phyloP scores from a whole-genome alignment of 768 basidiomycete species.

The Phaeotremella skinneri region DNA sequence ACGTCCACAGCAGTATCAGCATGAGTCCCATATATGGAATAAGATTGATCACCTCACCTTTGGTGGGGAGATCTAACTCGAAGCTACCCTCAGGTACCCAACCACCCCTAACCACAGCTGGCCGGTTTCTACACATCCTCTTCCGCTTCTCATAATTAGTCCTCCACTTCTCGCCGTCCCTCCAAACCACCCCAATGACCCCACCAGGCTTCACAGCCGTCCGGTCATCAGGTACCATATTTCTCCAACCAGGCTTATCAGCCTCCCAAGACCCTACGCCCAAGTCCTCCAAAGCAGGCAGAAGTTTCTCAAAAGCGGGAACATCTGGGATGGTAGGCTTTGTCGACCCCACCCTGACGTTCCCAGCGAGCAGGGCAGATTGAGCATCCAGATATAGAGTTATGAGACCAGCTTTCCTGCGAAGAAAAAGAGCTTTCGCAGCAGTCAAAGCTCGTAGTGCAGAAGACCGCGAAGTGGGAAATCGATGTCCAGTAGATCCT shows the following conservation, averaged over 20 bases:
- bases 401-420: conserved; percentile 38
- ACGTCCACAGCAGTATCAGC: neutral
- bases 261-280: conserved; percentile 37
- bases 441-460: conserved; percentile 8
- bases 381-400: conserved; percentile 39
- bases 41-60: conserved; percentile 21
- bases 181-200: neutral
- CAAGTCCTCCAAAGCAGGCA: conserved; percentile 35
- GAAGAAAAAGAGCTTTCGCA: conserved; percentile 27
- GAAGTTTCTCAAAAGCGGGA: conserved; percentile 37
- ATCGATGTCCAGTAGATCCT: neutral
- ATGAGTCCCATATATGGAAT: neutral
- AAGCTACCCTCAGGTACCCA: conserved; percentile 49
- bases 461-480: conserved; percentile 5
- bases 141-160: conserved; percentile 16
- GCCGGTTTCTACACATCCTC: conserved; percentile 15
- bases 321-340: conserved; percentile 30
- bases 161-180: conserved; percentile 17
- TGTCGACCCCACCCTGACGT: conserved; percentile 5
- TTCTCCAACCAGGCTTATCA: conserved; percentile 37
- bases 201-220: conserved; percentile 2
- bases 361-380: conserved; percentile 12
- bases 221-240: conserved; percentile 13
- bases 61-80: conserved; percentile 38
- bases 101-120: conserved; percentile 33